A percentile compares a stretch with the other conserved stretches of the same genome.
These are phyloP conservation scores for Diatrype stigma DNA, from an alignment of 2,329 filamentous ascomycete genomes.

Conservation along the genomic window DNA sequence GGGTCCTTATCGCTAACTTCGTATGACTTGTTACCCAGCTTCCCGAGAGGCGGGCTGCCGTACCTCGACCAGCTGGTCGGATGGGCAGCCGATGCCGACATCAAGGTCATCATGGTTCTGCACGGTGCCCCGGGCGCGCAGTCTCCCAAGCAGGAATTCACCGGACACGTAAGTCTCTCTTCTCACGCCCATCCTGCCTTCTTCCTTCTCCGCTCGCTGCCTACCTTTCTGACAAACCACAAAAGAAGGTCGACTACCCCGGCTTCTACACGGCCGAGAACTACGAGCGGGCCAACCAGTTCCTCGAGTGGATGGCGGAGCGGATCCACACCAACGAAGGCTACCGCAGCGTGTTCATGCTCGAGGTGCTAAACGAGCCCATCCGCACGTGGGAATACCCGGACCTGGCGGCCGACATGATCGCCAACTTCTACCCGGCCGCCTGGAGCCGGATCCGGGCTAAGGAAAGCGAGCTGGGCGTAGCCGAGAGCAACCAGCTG, in stretches of 20 bases:
- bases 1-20: background rate
- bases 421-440: slow-evolving; percentile 40
- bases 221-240: background rate
- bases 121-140: slow-evolving; percentile 44
- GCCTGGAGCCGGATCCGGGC: slow-evolving; percentile 40
- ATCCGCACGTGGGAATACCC: slow-evolving; percentile 22
- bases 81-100: slow-evolving; percentile 37
- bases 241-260: slow-evolving; percentile 16
- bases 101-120: slow-evolving; percentile 48
- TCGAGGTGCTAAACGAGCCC: slow-evolving; percentile 50
- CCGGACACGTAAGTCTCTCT: slow-evolving; percentile 27
- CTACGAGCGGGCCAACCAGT: slow-evolving; percentile 44
- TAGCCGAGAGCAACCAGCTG: slow-evolving; percentile 35
- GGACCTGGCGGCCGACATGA: slow-evolving; percentile 27
- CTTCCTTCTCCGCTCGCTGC: no score
- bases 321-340: slow-evolving; percentile 37
- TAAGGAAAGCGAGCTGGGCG: slow-evolving; percentile 34
- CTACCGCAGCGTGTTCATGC: slow-evolving; percentile 46
- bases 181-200: background rate
- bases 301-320: slow-evolving; percentile 45
- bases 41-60: slow-evolving; percentile 33
- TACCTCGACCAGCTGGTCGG: slow-evolving; percentile 42
- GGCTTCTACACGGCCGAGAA: slow-evolving; percentile 47
- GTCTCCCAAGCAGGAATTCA: slow-evolving; percentile 36
- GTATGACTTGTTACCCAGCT: slow-evolving; percentile 2